Conservation (phyloP, 257 asterid species). For the Sherardia arvensis region DNA sequence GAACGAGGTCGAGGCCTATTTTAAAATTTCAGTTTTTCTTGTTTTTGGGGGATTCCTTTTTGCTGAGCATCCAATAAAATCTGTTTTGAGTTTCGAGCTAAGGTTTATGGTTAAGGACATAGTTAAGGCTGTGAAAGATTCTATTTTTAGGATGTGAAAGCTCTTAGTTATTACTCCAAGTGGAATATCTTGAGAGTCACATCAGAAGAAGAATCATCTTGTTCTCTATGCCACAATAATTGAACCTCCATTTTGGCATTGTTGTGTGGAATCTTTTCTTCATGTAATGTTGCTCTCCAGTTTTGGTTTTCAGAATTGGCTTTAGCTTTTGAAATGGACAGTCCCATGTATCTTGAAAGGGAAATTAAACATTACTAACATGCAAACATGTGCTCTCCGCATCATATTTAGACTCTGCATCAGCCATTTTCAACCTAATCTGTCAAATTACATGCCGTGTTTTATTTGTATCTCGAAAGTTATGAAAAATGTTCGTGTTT, state of each 20-base stretch:
- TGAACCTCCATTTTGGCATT: constrained; percentile 41
- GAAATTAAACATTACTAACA: background rate
- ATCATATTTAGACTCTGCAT: background rate
- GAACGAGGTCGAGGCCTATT: background rate
- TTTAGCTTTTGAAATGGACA: constrained; percentile 10
- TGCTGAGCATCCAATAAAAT: background rate
- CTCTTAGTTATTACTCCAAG: constrained; percentile 19
- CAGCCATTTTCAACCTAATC: background rate
- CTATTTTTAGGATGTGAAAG: constrained; percentile 20
- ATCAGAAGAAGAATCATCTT: constrained; percentile 53
- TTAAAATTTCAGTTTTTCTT: background rate
- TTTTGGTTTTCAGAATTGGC: constrained; percentile 15
- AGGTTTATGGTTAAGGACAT: constrained; percentile 10
- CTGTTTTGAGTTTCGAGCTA: constrained; percentile 1
- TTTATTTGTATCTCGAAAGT: background rate
- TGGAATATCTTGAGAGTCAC: constrained; percentile 41
- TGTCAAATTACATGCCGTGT: background rate
- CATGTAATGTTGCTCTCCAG: constrained; percentile 21
- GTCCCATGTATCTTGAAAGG: constrained; percentile 8
- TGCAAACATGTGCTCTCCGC: background rate
- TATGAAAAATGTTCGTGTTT: background rate
- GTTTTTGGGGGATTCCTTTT: background rate
- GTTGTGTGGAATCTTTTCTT: constrained; percentile 57
- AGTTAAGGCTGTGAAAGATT: constrained; percentile 24
- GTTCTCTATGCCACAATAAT: constrained; percentile 41